These are phyloP conservation scores for Avena insularis DNA, from an alignment of 176 grass and related monocot species.

Conservation along the genomic window DNA sequence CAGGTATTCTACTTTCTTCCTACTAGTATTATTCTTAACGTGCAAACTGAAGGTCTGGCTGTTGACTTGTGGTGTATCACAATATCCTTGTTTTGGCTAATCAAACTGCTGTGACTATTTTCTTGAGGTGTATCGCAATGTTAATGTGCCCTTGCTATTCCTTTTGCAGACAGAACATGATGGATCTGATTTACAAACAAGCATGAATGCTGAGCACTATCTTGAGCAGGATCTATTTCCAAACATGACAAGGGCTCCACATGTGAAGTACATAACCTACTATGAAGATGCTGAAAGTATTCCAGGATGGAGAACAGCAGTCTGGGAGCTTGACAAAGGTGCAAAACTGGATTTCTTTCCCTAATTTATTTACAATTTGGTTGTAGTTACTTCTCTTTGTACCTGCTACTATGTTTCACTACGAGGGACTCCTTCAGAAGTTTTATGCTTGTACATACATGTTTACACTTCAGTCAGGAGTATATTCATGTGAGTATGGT, in stretches of 20 bases:
- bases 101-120: constrained; percentile 19
- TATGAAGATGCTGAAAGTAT: constrained; percentile 97
- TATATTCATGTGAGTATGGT: constrained; percentile 10
- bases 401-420: constrained; percentile 15
- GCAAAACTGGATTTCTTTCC: constrained; percentile 28
- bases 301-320: constrained; percentile 83
- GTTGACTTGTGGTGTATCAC: neutral
- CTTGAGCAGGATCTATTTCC: constrained; percentile 66
- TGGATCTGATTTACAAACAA: constrained; percentile 91
- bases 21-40: constrained; percentile 21
- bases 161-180: constrained; percentile 86
- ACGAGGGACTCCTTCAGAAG: neutral
- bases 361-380: constrained; percentile 23
- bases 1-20: constrained; percentile 60
- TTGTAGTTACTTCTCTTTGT: constrained; percentile 13
- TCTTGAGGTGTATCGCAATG: constrained; percentile 8
- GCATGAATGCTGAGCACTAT: constrained; percentile 68
- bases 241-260: constrained; percentile 75
- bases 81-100: constrained; percentile 23
- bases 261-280: constrained; percentile 96
- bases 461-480: constrained; percentile 7
- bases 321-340: constrained; percentile 98
- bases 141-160: constrained; percentile 18
- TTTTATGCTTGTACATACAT: constrained; percentile 30
- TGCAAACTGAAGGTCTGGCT: neutral